Percentiles rank a stretch among this genome's conserved stretches.
phyloP scores from a whole-genome alignment of 148 eudicot genomes.

The Heliamphora exappendiculata region DNA sequence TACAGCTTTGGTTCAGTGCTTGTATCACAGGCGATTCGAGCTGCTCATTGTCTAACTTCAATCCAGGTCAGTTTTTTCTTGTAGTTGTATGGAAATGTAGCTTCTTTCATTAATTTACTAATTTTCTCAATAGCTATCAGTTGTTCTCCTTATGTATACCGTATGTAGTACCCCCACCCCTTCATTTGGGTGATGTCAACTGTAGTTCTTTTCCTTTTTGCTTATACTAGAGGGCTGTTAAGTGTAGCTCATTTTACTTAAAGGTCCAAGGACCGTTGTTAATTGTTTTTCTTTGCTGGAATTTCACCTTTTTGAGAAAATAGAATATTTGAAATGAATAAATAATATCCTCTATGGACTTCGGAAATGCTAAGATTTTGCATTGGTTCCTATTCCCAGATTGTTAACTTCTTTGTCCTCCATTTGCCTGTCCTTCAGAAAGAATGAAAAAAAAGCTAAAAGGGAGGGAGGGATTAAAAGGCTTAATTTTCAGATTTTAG shows the following conservation, averaged over 20 bases:
- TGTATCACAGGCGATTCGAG: slow-evolving; percentile 25
- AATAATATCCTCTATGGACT: neutral
- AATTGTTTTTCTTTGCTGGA: neutral
- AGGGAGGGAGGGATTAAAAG: neutral
- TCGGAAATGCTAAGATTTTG: neutral
- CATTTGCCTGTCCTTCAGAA: neutral
- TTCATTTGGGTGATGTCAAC: neutral
- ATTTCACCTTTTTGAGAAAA: neutral
- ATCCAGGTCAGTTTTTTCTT: slow-evolving; percentile 19
- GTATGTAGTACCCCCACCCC: neutral
- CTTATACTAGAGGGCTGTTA: neutral
- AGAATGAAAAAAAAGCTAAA: neutral
- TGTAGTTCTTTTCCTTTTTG: neutral
- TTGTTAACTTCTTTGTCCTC: neutral
- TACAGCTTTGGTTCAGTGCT: slow-evolving; percentile 27
- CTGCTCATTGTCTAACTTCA: slow-evolving; percentile 33
- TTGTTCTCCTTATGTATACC: neutral
- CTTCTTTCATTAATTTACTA: neutral
- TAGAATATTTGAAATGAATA: neutral
- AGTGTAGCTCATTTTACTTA: neutral
- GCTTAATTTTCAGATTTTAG: neutral
- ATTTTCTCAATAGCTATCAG: neutral
- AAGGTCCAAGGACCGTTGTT: neutral
- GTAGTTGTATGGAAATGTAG: slow-evolving; percentile 2
- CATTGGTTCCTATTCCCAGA: neutral